Conservation (phyloP, 805 yeast species). For the Debaryomyces castellii region DNA sequence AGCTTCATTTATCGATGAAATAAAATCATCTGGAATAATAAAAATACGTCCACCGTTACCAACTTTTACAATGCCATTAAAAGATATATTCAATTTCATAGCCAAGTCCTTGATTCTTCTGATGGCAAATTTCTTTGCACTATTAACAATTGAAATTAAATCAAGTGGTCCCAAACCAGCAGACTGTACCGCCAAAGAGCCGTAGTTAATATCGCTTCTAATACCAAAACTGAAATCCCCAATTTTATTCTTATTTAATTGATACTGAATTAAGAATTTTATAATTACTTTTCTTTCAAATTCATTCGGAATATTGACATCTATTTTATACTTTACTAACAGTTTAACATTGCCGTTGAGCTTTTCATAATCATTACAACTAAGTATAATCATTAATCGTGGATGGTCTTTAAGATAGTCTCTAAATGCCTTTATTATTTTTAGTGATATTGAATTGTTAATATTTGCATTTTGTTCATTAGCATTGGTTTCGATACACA, state of each 20-base stretch:
- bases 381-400: constrained; percentile 53
- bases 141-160: constrained; percentile 64
- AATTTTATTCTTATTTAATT: constrained; percentile 1
- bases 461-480: constrained; percentile 44
- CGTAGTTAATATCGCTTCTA: constrained; percentile 49
- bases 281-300: constrained; percentile 68
- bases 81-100: constrained; percentile 12
- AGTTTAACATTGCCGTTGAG: constrained; percentile 66
- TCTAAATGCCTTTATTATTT: constrained; percentile 55
- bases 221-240: constrained; percentile 6
- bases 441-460: constrained; percentile 48
- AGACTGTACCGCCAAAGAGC: constrained; percentile 72
- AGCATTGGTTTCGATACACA: constrained; percentile 67
- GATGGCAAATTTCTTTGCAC: constrained; percentile 59
- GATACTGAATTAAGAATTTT: constrained; percentile 38
- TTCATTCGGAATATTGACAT: constrained; percentile 76
- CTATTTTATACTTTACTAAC: constrained; percentile 72
- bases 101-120: constrained; percentile 44
- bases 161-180: constrained; percentile 93
- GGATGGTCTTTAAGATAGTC: constrained; percentile 45
- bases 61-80: constrained; percentile 34
- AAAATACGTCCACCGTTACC: constrained; percentile 56
- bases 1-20: constrained; percentile 72
- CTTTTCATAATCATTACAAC: constrained; percentile 70
- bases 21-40: constrained; percentile 61